Conservation (phyloP, 257 asterid species). For the Solanum pimpinellifolium region DNA sequence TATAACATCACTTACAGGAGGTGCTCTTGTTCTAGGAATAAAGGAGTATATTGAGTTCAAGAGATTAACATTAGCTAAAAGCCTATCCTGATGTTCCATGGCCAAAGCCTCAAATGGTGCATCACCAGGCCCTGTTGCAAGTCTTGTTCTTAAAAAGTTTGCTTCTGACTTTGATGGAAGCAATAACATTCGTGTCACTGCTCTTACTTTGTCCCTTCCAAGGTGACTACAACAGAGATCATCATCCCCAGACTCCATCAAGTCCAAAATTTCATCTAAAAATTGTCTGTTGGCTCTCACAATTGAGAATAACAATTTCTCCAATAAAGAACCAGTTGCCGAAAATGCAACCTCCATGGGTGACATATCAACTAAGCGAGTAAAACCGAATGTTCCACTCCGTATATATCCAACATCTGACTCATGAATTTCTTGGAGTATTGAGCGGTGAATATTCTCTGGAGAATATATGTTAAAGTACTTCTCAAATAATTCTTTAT, state of each 20-base stretch:
- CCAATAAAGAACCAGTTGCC: conserved; percentile 66
- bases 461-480: conserved; percentile 73
- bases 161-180: conserved; percentile 52
- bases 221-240: conserved; percentile 27
- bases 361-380: conserved; percentile 71
- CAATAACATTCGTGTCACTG: conserved; percentile 79
- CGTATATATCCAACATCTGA: conserved; percentile 19
- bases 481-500: conserved; percentile 34
- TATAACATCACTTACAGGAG: conserved; percentile 56
- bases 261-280: conserved; percentile 47
- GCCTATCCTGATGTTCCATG: conserved; percentile 64
- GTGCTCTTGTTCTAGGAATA: conserved; percentile 91
- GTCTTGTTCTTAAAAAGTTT: conserved; percentile 31
- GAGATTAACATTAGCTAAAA: conserved; percentile 55
- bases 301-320: conserved; percentile 59
- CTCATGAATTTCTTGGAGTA: conserved; percentile 19
- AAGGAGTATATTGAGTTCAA: conserved; percentile 79
- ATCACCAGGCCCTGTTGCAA: conserved; percentile 61
- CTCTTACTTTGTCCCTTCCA: conserved; percentile 68
- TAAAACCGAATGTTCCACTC: conserved; percentile 70
- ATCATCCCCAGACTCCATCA: conserved; percentile 46
- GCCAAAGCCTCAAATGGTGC: conserved; percentile 82
- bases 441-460: conserved; percentile 52
- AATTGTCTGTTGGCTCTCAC: conserved; percentile 43
- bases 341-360: conserved; percentile 68